Base-by-base conservation (phyloP, 108 stramenopile genomes). In the Nitzschia sp. region DNA sequence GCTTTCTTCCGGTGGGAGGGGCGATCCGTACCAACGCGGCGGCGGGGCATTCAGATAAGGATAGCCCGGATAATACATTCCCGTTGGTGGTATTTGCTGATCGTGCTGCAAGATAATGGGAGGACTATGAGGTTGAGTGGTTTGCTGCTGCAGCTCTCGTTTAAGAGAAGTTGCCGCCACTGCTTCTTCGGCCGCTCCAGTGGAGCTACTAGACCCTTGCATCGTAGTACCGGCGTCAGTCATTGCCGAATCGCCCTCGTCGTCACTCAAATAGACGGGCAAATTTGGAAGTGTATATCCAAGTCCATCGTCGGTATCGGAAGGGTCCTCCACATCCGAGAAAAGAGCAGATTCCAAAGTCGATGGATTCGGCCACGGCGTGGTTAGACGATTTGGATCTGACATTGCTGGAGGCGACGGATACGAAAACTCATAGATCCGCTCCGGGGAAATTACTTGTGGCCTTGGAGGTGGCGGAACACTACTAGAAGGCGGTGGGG, bases 231-330 rank as follows among this genome's bases (percentile, higher is more conserved):
- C 23, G 30, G 3, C 29, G 30, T 5, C 57, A 29, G 27, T 58
- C 23, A 28, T 18, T 28, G 60, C 35, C 15, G 23, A 9, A 42
- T 13, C 23, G 21, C 19, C 26, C 19, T 36, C 34, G 3, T 72
- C 83, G 61, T 94, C 93, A 36, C 89, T 91, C 58, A 86, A 67
- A 68, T 94, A 94, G 0, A 94, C 82, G 1, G 93, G 93, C 54
- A 92, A 66, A 72, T 94, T 90, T 9, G 93, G 93, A 23, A 94
- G 69, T 18, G 89, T 85, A 66, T 88, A 94, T 35, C 89, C 89
- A 15, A 74, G 71, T 3, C 77, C 82, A 65, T 81, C 81, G 51
- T 91, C 89, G 0, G 80, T 86, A 55, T 84, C 82, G 35, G 80
- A 82, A 11, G 75, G 64, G 27, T 85, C 87, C 45, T 90, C 88